These are phyloP conservation scores for Crotalaria pallida DNA, from an alignment of 306 rosid genomes.

Conservation along the genomic window DNA sequence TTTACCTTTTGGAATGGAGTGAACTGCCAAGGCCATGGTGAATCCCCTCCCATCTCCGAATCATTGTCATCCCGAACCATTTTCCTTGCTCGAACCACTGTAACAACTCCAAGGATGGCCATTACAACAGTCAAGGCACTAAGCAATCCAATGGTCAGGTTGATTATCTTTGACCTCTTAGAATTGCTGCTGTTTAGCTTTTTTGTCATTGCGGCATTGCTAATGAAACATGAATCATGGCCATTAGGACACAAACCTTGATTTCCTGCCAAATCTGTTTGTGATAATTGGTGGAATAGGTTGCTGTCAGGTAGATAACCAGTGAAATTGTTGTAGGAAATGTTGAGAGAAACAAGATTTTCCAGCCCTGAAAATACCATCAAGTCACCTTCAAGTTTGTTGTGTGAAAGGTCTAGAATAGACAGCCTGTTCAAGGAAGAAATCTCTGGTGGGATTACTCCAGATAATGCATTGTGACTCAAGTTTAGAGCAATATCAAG, in stretches of 20 bases:
- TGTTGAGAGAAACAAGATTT: slow-evolving; percentile 75
- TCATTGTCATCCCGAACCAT: slow-evolving; percentile 48
- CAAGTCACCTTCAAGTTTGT: slow-evolving; percentile 65
- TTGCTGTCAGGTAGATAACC: slow-evolving; percentile 75
- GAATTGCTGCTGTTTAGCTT: slow-evolving; percentile 15
- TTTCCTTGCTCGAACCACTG: slow-evolving; percentile 44
- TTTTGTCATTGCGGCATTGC: slow-evolving; percentile 33
- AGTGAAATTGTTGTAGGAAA: slow-evolving; percentile 72
- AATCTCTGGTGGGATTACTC: slow-evolving; percentile 58
- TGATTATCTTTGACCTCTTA: slow-evolving; percentile 40
- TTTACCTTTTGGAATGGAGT: slow-evolving; percentile 83
- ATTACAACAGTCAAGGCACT: slow-evolving; percentile 48
- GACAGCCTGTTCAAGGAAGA: slow-evolving; percentile 62
- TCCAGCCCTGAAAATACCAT: slow-evolving; percentile 50
- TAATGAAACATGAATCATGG: slow-evolving; percentile 49
- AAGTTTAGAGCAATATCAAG: slow-evolving; percentile 77
- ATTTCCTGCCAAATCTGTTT: slow-evolving; percentile 61
- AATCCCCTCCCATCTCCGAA: slow-evolving; percentile 63
- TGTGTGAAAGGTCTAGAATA: slow-evolving; percentile 70
- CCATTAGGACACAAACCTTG: slow-evolving; percentile 64
- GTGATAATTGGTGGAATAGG: slow-evolving; percentile 60
- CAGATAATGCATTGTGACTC: slow-evolving; percentile 64
- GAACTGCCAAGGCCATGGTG: slow-evolving; percentile 71
- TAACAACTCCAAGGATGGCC: slow-evolving; percentile 51
- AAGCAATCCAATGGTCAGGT: slow-evolving; percentile 58